phyloP scores from a whole-genome alignment of 2,329 filamentous ascomycete genomes.

The Calonectria naviculata region DNA sequence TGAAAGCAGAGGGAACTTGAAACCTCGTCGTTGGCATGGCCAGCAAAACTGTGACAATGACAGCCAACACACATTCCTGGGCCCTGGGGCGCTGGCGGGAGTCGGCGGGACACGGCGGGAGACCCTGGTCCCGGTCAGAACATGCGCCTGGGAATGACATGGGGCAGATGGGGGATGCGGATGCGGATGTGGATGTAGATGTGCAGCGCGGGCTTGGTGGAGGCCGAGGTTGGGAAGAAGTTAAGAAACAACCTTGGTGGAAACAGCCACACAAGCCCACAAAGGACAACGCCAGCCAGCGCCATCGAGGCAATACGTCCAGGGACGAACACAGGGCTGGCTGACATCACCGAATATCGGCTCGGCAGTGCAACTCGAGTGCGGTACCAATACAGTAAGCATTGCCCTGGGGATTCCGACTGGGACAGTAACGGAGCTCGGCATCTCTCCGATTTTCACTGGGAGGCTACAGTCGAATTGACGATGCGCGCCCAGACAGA shows the following conservation, averaged over 20 bases:
- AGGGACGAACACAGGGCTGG: constrained; percentile 21
- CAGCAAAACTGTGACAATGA: constrained; percentile 19
- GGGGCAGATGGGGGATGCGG: constrained; percentile 27
- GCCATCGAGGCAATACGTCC: constrained; percentile 2
- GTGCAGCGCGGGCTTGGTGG: neutral
- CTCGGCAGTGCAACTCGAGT: constrained; percentile 2
- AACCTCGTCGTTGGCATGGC: constrained; percentile 8
- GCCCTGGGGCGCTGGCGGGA: constrained; percentile 18
- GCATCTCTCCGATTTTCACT: constrained; percentile 19
- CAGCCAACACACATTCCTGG: constrained; percentile 21
- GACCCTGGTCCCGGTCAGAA: constrained; percentile 25
- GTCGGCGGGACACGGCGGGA: constrained; percentile 18
- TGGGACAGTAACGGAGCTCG: constrained; percentile 12
- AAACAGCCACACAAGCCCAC: neutral
- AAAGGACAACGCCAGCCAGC: neutral
- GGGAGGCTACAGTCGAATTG: constrained; percentile 11
- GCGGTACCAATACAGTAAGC: neutral
- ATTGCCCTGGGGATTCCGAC: neutral
- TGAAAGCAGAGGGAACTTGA: constrained; percentile 9
- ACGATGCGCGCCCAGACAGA: constrained; percentile 17
- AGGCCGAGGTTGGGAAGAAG: neutral
- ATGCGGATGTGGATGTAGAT: constrained; percentile 22
- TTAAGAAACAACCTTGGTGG: constrained; percentile 5
- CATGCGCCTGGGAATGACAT: constrained; percentile 23
- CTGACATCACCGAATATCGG: constrained; percentile 37